phyloP scores from a whole-genome alignment of 257 asterid species.

The Salvia splendens region DNA sequence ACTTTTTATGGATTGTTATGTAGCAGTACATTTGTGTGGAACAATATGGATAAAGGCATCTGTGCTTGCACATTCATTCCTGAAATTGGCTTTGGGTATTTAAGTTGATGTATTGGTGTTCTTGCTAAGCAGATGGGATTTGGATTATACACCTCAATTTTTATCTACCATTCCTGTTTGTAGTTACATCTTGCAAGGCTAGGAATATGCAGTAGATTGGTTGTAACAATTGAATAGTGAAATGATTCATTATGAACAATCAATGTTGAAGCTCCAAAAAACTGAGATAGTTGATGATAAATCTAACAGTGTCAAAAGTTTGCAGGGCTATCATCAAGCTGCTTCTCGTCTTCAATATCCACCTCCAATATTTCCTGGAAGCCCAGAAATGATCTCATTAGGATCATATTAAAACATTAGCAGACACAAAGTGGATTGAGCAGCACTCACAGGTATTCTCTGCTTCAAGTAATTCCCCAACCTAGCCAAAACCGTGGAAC shows the following conservation, averaged over 20 bases:
- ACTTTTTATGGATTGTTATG: neutral
- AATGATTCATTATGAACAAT: too few species aligned
- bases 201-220: too few species aligned
- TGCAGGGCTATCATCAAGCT: conserved; percentile 94
- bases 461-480: conserved; percentile 93
- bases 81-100: neutral
- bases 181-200: too few species aligned
- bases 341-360: conserved; percentile 89
- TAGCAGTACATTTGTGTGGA: neutral
- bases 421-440: neutral
- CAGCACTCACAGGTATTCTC: conserved; percentile 72
- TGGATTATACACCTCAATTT: neutral
- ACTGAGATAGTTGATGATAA: neutral
- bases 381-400: neutral
- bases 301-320: conserved; percentile 47
- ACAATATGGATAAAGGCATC: neutral
- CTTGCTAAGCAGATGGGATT: neutral
- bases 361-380: conserved; percentile 90
- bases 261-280: too few species aligned
- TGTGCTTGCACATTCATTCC: neutral
- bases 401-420: neutral
- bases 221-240: neutral
- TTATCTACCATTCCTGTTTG: too few species aligned
- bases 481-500: conserved; percentile 71
- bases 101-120: neutral